A percentile compares a stretch with the other conserved stretches of the same genome.
phyloP scores from a whole-genome alignment of 2,329 filamentous ascomycete genomes.

The Lachnellula suecica region DNA sequence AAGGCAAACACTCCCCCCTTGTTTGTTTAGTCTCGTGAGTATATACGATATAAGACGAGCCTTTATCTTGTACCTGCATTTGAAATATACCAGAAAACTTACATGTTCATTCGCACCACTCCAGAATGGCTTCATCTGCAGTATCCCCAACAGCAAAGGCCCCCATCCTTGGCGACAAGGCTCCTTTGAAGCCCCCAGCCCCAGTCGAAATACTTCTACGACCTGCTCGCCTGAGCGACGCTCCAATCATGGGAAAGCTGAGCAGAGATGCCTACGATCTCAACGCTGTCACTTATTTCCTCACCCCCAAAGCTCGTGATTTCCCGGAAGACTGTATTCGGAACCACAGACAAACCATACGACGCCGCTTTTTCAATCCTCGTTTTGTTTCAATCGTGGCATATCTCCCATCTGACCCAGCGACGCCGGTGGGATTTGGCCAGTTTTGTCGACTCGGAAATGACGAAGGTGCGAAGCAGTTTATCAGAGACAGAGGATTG shows the following conservation, averaged over 20 bases:
- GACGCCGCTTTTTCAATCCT: conserved; percentile 4
- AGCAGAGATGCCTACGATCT: conserved; percentile 14
- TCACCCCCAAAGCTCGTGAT: conserved; percentile 10
- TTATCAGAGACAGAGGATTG: neutral
- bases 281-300: conserved; percentile 10
- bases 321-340: conserved; percentile 13
- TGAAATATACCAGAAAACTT: too few relatives aligned
- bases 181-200: neutral
- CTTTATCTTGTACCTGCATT: neutral
- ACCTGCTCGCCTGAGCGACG: conserved; percentile 14
- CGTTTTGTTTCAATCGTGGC: conserved; percentile 17
- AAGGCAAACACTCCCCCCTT: too few relatives aligned
- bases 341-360: conserved; percentile 7
- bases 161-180: neutral
- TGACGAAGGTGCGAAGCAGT: conserved; percentile 14
- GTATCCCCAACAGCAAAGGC: neutral
- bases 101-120: neutral
- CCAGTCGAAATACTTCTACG: conserved; percentile 3
- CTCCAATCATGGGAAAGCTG: conserved; percentile 8
- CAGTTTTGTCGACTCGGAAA: conserved; percentile 21
- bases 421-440: conserved; percentile 13
- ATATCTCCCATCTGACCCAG: conserved; percentile 10
- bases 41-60: too few relatives aligned
- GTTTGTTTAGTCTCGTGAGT: too few relatives aligned
- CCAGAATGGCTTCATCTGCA: neutral